Base-by-base conservation (phyloP, 768 basidiomycete genomes). In the Chiua virens region DNA sequence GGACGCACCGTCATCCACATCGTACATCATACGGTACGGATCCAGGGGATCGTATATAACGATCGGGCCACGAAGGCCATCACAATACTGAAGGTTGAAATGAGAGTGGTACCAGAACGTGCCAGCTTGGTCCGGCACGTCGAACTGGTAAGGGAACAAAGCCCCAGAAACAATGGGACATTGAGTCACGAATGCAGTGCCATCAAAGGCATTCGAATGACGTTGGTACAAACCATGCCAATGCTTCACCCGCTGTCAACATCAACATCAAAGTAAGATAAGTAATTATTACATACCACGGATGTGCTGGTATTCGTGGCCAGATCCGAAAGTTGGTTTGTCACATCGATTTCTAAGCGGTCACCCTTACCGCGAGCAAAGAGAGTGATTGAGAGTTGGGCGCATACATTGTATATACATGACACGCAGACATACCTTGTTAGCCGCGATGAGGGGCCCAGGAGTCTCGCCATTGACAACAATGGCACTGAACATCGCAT, bases 101-200 rank as follows among this genome's bases (percentile, higher is more conserved):
- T 79, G 79, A 15, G 75, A 76, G 54, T 62, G 75, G 58, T 73
- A 78, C 78, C 79, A 81, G 53, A 72, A 81, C 36, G 72, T 75
- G 42, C 65, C 66, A 21, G 68, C 43, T 50, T 72, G 71, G 45
- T 51, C 48, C 13, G 47, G 42, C 17, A 59, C 53, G 8, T 43
- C 37, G 55, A 73, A 75, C 22, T 72, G 64, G 46, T 80, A 76
- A 45, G 65, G 54, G 63, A 71, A 74, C 0, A 73, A 72, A 30
- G 71, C 32, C 4, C 69, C 72, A 0, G 78, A 56, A 7, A 61
- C 53, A 28, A 75, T 76, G 22, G 75, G 77, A 52, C 75, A 78
- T 59, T 76, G 75, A 14, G 73, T 79, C 30, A 79, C 78, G 50
- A 78, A 78, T 2, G 72, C 60, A 13, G 69, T 38, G 8, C 79